Base-by-base conservation (phyloP, 805 yeast genomes). In the Cyberlindnera euphorbiiphila region DNA sequence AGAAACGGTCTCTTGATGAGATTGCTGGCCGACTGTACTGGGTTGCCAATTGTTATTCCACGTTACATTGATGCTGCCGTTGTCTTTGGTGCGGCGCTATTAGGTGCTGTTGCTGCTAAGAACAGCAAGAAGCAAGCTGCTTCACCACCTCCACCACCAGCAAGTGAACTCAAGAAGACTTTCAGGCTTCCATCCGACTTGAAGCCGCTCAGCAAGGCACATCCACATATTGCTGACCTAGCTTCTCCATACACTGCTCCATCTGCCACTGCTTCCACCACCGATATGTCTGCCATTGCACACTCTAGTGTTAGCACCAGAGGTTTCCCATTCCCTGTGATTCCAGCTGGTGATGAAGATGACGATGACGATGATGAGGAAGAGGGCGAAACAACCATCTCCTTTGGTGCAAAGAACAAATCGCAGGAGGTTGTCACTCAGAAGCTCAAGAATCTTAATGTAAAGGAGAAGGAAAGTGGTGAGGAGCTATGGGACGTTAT, bases 41-140 rank as follows among this genome's bases (percentile, higher is more conserved):
- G 94, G 5, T 69, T 83, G 64, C 96, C 97, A 13, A 80, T 93
- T 41, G 76, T 93, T 33, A 86, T 91, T 46, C 98, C 98, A 33
- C 74, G 91, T 54, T 89, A 93, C 62, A 88, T 91, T 53, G 98
- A 91, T 57, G 93, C 97, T 1, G 95, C 97, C 2, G 98, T 93
- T 26, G 98, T 93, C 3, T 85, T 91, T 57, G 98, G 98, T 17
- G 75, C 96, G 4, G 98, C 98, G 0, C 67, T 93, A 57, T 70
- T 93, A 44, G 98, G 98, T 25, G 97, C 98, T 2, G 87, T 81
- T 45, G 98, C 98, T 4, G 87, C 93, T 9, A 80, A 81, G 49
- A 79, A 74, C 43, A 71, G 73, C 11, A 72, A 72, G 29, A 35
- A 49, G 42, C 36, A 45, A 29, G 43, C 51, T 3, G 46, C 58